Conservation (phyloP, 805 yeast genomes). For the Pichia phayaonensis region DNA sequence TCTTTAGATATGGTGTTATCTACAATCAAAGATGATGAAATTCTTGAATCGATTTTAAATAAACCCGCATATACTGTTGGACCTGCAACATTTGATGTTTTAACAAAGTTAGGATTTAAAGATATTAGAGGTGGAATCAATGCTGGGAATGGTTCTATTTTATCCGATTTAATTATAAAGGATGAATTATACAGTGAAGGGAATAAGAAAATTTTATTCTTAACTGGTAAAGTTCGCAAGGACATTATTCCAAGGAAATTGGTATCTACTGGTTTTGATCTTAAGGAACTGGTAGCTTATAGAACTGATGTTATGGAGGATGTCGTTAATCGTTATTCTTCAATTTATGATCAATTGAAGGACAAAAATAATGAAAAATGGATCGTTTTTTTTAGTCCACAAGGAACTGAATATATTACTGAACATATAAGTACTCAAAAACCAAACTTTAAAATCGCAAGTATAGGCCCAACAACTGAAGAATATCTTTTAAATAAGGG, state of each 20-base stretch:
- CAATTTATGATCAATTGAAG: slow-evolving; percentile 15
- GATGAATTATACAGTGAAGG: slow-evolving; percentile 22
- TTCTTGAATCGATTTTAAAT: slow-evolving; percentile 20
- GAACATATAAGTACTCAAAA: slow-evolving; percentile 24
- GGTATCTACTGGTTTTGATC: slow-evolving; percentile 31
- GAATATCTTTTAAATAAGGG: slow-evolving; percentile 46
- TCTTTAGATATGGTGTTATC: slow-evolving; percentile 45
- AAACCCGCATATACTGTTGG: slow-evolving; percentile 83
- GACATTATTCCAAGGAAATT: slow-evolving; percentile 71
- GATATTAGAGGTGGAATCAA: slow-evolving; percentile 63
- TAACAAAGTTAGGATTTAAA: slow-evolving; percentile 54
- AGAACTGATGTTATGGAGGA: slow-evolving; percentile 49
- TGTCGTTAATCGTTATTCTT: slow-evolving; percentile 27
- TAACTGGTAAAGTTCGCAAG: slow-evolving; percentile 81
- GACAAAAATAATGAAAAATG: slow-evolving; percentile 37
- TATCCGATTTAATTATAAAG: slow-evolving; percentile 55
- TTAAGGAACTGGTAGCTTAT: slow-evolving; percentile 61
- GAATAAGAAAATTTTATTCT: slow-evolving; percentile 44
- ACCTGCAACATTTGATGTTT: slow-evolving; percentile 67
- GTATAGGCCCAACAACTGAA: slow-evolving; percentile 91
- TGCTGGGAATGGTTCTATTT: slow-evolving; percentile 74
- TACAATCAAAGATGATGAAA: slow-evolving; percentile 13
- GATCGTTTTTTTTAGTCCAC: slow-evolving; percentile 88
- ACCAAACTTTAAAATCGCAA: slow-evolving; percentile 45
- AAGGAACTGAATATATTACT: slow-evolving; percentile 67